Evolutionary conservation across 2,329 filamentous ascomycete species (phyloP), one percentile per base, ranked within the genome.

Genomic region (Zymoseptoria pseudotritici): DNA sequence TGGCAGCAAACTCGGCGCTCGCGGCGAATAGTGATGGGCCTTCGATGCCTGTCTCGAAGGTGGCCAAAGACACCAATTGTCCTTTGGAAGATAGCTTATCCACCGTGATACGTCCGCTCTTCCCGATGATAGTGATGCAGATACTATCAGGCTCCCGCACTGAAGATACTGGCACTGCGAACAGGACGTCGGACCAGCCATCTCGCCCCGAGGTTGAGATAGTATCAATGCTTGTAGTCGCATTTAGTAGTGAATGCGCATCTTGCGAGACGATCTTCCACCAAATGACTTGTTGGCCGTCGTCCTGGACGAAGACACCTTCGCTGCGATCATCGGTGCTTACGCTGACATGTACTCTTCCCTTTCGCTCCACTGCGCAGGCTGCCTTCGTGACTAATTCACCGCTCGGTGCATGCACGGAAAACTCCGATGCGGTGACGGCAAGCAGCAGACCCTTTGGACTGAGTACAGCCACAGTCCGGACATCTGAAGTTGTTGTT

Each of bases 1-100:
- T 9, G 26, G 63, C 68, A 26, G 66, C 67, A 29, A 71, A 61
- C 9, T 66, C 62, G 21, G 60, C 57, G 49, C 64, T 70, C 1
- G 61, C 63, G n/a, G 66, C 62, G 21, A 68, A 61, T 3, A 67
- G 29, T 20, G 29, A 60, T 8, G 64, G 55, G 11, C 64, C 51
- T 4, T 31, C 29, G 17, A 67, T 36, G 13, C 61, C 69, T 29
- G 64, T 67, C 21, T 66, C 60, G 49, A 70, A 67, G 10, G 26
- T 22, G 2, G 42, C 57, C 19, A 61, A 55, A 2, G 50, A 36
- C 54, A 60, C 60, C 17, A 53, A 29, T 1, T 58, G 31, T 7
- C 26, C 36, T 2, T 54, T 24, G 21, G 53, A 56, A 42, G 26
- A 31, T 53, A 56, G 17, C 53, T 62, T 26, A 8, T 29, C 52